Conservation (phyloP, 495 filamentous ascomycete species). For the Annulohypoxylon stygium region DNA sequence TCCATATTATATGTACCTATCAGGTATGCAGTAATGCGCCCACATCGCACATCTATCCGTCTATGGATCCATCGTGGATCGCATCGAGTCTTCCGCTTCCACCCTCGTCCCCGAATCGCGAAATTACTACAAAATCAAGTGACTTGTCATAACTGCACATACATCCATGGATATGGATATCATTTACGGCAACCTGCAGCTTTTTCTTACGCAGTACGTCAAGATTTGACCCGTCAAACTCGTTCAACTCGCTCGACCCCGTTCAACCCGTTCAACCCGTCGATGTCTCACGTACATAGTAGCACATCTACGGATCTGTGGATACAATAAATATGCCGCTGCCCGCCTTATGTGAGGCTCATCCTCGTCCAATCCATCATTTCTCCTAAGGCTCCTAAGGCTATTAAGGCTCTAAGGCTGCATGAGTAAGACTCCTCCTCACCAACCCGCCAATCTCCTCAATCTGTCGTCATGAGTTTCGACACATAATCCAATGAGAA, state of each 20-base stretch:
- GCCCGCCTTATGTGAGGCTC: slow-evolving; percentile 31
- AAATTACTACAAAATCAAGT: background rate
- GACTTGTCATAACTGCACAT: background rate
- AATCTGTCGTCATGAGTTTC: slow-evolving; percentile 10
- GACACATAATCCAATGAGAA: slow-evolving; percentile 12
- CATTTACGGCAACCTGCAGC: background rate
- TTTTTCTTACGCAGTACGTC: slow-evolving; percentile 5
- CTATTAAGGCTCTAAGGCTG: slow-evolving; percentile 9
- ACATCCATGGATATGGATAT: background rate
- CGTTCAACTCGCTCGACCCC: no score
- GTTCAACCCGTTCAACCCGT: no score
- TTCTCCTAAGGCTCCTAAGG: slow-evolving; percentile 14
- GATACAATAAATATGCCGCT: background rate
- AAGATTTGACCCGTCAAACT: no score
- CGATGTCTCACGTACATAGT: no score
- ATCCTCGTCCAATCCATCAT: slow-evolving; percentile 22
- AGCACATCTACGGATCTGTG: no score
- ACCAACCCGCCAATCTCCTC: slow-evolving; percentile 8
- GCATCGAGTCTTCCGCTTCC: no score
- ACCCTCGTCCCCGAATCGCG: background rate
- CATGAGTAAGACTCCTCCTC: slow-evolving; percentile 29
- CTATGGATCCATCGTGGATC: no score
- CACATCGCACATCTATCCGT: no score
- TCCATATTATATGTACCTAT: background rate
- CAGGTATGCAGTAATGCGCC: no score